phyloP scores from a whole-genome alignment of 352 stramenopile genomes.

The Chrysophaeum taylorii region DNA sequence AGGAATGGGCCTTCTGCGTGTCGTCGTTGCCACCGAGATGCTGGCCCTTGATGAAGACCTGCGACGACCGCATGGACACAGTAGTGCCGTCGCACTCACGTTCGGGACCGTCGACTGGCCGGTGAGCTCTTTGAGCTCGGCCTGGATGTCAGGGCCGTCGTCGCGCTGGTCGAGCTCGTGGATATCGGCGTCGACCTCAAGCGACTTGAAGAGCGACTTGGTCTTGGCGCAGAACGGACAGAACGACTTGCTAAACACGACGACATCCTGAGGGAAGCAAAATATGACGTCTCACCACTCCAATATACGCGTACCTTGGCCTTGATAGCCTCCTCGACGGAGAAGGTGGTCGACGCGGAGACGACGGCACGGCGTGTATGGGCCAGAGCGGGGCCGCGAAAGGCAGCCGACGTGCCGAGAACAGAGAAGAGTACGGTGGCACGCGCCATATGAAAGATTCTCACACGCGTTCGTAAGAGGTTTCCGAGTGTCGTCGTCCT shows the following conservation, averaged over 20 bases:
- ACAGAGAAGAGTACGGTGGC: no score
- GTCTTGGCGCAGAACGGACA: constrained; percentile 78
- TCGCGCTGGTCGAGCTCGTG: constrained; percentile 48
- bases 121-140: constrained; percentile 74
- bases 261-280: no score
- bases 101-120: constrained; percentile 41
- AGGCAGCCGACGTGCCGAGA: no score
- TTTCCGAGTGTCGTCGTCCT: no score
- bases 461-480: no score
- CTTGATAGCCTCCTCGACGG: no score
- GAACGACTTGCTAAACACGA: constrained; percentile 83
- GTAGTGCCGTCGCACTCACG: constrained; percentile 73
- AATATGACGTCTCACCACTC: no score
- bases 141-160: constrained; percentile 78
- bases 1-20: constrained; percentile 63
- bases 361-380: no score
- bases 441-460: no score
- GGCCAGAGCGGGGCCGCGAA: no score
- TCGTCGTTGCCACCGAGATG: constrained; percentile 88
- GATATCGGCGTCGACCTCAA: constrained; percentile 33
- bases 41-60: constrained; percentile 92
- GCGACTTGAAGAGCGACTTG: constrained; percentile 61
- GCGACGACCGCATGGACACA: constrained; percentile 66
- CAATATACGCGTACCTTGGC: no score
- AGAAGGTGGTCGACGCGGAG: no score